Evolutionary conservation across 441 rosid species (phyloP).

Genomic region (Erysimum cheiri): DNA sequence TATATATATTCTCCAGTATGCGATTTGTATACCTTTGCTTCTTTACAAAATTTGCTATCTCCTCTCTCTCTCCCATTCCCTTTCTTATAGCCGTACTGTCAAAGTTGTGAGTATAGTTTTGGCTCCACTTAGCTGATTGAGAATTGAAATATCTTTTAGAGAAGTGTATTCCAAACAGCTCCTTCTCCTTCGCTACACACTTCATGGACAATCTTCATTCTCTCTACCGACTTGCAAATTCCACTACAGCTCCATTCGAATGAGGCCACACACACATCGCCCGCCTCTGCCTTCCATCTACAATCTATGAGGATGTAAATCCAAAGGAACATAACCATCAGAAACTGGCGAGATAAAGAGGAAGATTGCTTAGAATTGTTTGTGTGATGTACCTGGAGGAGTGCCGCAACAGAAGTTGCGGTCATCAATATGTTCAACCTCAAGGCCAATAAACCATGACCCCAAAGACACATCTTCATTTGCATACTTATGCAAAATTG

Average conservation of each 20-base stretch:
- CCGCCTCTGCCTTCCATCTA: slow-evolving; percentile 98
- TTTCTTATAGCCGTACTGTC: background rate
- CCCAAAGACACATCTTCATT: slow-evolving; percentile 96
- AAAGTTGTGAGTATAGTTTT: slow-evolving; percentile 6
- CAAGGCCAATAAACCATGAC: slow-evolving; percentile 93
- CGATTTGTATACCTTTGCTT: slow-evolving; percentile 31
- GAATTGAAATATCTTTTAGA: slow-evolving; percentile 32
- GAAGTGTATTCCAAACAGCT: slow-evolving; percentile 80
- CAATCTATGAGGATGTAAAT: slow-evolving; percentile 62
- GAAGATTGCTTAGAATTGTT: background rate
- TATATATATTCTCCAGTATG: slow-evolving; percentile 8
- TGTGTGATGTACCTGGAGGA: slow-evolving; percentile 72
- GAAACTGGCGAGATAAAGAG: background rate
- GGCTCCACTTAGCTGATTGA: background rate
- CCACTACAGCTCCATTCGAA: slow-evolving; percentile 99
- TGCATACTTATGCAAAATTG: slow-evolving; percentile 83
- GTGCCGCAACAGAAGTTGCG: slow-evolving; percentile 90
- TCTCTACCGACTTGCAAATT: slow-evolving; percentile 94
- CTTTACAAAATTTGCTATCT: slow-evolving; percentile 35
- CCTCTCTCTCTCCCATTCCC: background rate
- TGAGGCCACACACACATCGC: slow-evolving; percentile 84
- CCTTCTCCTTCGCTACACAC: slow-evolving; percentile 90
- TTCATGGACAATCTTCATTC: slow-evolving; percentile 75
- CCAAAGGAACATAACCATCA: slow-evolving; percentile 16
- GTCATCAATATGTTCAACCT: slow-evolving; percentile 92